Evolutionary conservation across 1,284 basidiomycete genomes (phyloP).

Genomic region (Ceratobasidium theobromae): DNA sequence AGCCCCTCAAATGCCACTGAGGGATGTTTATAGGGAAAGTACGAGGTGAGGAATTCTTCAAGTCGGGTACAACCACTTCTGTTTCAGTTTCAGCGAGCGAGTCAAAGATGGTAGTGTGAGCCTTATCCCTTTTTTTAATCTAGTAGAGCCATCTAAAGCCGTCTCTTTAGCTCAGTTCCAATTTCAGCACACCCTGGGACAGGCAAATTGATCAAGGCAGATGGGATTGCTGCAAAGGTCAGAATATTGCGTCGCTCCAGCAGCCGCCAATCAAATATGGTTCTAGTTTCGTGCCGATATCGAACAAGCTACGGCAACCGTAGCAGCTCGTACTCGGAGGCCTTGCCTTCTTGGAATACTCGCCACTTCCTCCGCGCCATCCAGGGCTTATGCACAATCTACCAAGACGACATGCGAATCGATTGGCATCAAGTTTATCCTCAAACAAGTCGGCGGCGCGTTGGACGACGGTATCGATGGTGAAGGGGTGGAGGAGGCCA

Average conservation of each 20-base stretch:
- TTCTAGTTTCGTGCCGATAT: constrained; percentile 18
- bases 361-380: constrained; percentile 83
- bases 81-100: too few species aligned
- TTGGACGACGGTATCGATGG: constrained; percentile 56
- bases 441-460: constrained; percentile 53
- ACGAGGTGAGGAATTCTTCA: too few species aligned
- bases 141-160: too few species aligned
- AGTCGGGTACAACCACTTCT: too few species aligned
- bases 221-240: constrained; percentile 65
- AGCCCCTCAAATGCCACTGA: too few species aligned
- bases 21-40: too few species aligned
- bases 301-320: background rate
- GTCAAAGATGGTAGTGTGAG: too few species aligned
- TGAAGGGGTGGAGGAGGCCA: constrained; percentile 88
- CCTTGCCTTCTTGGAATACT: constrained; percentile 92
- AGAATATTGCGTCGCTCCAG: constrained; percentile 53
- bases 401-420: constrained; percentile 89
- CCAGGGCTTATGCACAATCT: constrained; percentile 90
- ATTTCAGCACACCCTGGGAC: constrained; percentile 49
- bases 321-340: constrained; percentile 41
- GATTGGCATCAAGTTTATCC: constrained; percentile 84
- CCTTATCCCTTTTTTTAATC: too few species aligned
- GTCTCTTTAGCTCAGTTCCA: too few species aligned
- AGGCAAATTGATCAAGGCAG: constrained; percentile 75
- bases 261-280: constrained; percentile 44